Percentiles rank a stretch among this genome's conserved stretches.
Evolutionary conservation across 257 asterid species (phyloP).

Genomic region (Jasminum sambac): DNA sequence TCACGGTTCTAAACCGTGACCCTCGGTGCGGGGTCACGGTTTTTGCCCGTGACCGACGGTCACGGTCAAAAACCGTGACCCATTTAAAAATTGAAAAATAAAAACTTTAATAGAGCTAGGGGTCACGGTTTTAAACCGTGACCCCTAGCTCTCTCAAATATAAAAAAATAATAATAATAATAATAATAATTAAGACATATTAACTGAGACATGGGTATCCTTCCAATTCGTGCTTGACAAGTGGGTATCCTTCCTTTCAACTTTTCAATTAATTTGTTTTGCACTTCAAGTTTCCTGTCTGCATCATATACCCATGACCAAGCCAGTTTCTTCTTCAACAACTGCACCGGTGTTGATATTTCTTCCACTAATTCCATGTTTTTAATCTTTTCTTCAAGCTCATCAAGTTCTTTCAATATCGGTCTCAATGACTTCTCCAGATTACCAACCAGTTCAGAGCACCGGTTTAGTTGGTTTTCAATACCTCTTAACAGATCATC

Average conservation of each 20-base stretch:
- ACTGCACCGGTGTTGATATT: conserved; percentile 61
- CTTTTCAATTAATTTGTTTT: conserved; percentile 54
- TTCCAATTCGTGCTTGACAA: conserved; percentile 69
- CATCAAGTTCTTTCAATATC: conserved; percentile 68
- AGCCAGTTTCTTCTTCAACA: conserved; percentile 77
- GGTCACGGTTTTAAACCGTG: too few relatives aligned
- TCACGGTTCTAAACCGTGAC: too few relatives aligned
- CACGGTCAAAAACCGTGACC: too few relatives aligned
- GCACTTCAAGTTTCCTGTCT: conserved; percentile 56
- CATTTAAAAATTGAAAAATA: too few relatives aligned
- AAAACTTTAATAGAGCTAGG: too few relatives aligned
- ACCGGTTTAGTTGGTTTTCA: conserved; percentile 48
- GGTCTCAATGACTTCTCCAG: conserved; percentile 79
- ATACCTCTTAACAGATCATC: conserved; percentile 74
- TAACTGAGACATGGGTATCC: too few relatives aligned
- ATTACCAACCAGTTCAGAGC: conserved; percentile 67
- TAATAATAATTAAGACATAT: too few relatives aligned
- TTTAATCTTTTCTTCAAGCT: conserved; percentile 76
- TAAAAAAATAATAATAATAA: too few relatives aligned
- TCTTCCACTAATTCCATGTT: conserved; percentile 84
- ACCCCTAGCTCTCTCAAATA: too few relatives aligned
- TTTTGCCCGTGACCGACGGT: too few relatives aligned
- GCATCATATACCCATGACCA: conserved; percentile 90
- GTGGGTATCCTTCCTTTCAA: conserved; percentile 60
- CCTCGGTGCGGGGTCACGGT: too few relatives aligned